phyloP scores from a whole-genome alignment of 164 flowering plant species.

The Umbellularia californica region DNA sequence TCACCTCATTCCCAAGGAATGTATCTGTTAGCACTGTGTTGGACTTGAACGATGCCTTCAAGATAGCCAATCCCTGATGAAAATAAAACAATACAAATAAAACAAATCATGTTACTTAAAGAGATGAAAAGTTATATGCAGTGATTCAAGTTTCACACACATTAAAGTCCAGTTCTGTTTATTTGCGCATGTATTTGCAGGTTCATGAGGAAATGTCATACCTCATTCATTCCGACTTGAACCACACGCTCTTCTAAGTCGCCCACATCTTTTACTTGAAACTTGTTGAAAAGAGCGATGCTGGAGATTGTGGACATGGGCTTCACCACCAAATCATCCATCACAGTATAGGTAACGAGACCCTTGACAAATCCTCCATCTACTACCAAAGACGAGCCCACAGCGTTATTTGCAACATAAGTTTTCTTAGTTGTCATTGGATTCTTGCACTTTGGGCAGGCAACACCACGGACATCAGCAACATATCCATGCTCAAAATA shows the following conservation, averaged over 20 bases:
- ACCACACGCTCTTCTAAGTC: background rate
- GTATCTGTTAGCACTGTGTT: background rate
- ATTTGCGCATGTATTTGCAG: too few relatives aligned
- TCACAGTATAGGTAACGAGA: slow-evolving; percentile 11
- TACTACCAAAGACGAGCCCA: background rate
- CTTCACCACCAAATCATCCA: background rate
- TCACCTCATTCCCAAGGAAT: background rate
- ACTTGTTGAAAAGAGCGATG: background rate
- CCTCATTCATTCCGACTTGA: background rate
- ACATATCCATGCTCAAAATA: background rate
- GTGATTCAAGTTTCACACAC: background rate
- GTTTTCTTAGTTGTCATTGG: background rate
- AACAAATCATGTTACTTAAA: too few relatives aligned
- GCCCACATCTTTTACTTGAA: background rate
- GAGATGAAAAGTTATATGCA: background rate
- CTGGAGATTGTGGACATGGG: too few relatives aligned
- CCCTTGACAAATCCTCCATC: slow-evolving; percentile 34
- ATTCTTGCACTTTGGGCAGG: background rate
- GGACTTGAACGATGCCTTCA: background rate
- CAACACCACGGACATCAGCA: background rate
- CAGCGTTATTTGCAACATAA: background rate
- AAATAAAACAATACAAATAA: background rate
- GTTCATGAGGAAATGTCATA: background rate
- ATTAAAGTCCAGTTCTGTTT: too few relatives aligned
- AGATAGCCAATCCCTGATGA: background rate